phyloP scores from a whole-genome alignment of 768 basidiomycete species.

The Leucosporidium scottii region DNA sequence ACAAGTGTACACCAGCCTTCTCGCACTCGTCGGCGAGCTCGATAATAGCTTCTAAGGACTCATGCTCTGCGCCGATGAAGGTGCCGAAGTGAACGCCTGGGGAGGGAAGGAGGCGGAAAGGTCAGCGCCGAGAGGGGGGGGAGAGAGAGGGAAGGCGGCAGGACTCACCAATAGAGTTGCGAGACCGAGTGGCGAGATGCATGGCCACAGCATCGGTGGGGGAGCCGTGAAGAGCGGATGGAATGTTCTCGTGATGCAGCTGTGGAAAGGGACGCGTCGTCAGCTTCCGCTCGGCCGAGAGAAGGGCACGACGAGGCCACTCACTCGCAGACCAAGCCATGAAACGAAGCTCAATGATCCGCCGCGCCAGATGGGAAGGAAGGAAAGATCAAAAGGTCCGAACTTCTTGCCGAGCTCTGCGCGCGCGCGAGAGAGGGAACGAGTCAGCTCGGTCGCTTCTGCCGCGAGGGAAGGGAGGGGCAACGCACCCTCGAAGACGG shows the following conservation, averaged over 20 bases:
- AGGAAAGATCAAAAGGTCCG: slow-evolving; percentile 47
- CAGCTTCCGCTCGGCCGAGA: background rate
- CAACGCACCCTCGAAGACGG: slow-evolving; percentile 43
- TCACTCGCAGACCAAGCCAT: slow-evolving; percentile 44
- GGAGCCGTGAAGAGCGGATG: slow-evolving; percentile 45
- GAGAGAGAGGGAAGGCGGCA: background rate
- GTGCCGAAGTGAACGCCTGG: slow-evolving; percentile 47
- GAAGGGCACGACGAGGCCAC: slow-evolving; percentile 21
- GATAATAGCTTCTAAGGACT: slow-evolving; percentile 46
- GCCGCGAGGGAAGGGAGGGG: background rate
- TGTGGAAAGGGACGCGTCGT: no score
- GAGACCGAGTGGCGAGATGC: slow-evolving; percentile 44
- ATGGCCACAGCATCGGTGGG: slow-evolving; percentile 47
- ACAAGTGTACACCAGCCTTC: slow-evolving; percentile 10
- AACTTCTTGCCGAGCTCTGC: slow-evolving; percentile 46
- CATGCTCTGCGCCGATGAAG: slow-evolving; percentile 46
- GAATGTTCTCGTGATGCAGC: slow-evolving; percentile 40
- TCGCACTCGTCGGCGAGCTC: slow-evolving; percentile 37
- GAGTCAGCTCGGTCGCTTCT: background rate
- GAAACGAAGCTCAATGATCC: slow-evolving; percentile 45
- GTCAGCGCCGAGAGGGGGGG: no score
- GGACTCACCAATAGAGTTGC: slow-evolving; percentile 41
- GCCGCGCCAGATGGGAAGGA: slow-evolving; percentile 49
- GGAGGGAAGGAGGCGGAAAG: no score
- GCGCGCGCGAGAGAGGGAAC: background rate